Evolutionary conservation across 106 monocot genomes (phyloP), one percentile per base, ranked within the genome.

Genomic region (Xerophyta viscosa): DNA sequence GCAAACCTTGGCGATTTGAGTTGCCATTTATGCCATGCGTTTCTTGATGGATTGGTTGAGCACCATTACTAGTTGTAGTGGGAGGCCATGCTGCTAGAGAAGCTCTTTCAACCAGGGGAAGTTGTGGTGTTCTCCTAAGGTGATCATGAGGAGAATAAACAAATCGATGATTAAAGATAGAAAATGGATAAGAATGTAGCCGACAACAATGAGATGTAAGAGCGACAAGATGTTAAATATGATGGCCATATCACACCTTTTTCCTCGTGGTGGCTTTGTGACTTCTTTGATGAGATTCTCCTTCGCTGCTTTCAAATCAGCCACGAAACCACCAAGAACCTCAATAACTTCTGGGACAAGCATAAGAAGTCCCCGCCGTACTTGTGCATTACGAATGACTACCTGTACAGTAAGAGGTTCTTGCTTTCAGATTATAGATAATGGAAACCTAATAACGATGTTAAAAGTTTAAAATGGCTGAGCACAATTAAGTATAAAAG

Each of bases 251-350:
- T 28, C 15, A 44, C n/a, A 92, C 92, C 87, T 81, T 69, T 66
- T 96, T 15, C 96, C 77, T 51, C 96, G 65, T 43, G 89, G 86
- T 25, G 96, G 89, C 64, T 98, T 98, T 59, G 82, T 79, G 29
- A 90, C 61, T 75, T 98, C 96, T 49, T 37, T 22, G 55, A 98
- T 65, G 48, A 98, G 68, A 67, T 86, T 81, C 58, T 73, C 27
- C 25, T 82, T 82, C 47, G 96, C 96, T 52, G 57, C 73, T 49
- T 90, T 85, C 58, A 98, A 41, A 41, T 79, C 66, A 42, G 86
- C 82, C 52, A 77, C 89, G 24, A 77, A 4, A 8, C 96, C 96
- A 30, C 96, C 96, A 56, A 98, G 76, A 76, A 98, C 45, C 27
- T 69, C 71, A 33, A 86, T 8, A 45, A 77, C 69, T 79, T 98